Evolutionary conservation across 441 rosid species (phyloP), one percentile per base, ranked within the genome.

Genomic region (Melastoma candidum): DNA sequence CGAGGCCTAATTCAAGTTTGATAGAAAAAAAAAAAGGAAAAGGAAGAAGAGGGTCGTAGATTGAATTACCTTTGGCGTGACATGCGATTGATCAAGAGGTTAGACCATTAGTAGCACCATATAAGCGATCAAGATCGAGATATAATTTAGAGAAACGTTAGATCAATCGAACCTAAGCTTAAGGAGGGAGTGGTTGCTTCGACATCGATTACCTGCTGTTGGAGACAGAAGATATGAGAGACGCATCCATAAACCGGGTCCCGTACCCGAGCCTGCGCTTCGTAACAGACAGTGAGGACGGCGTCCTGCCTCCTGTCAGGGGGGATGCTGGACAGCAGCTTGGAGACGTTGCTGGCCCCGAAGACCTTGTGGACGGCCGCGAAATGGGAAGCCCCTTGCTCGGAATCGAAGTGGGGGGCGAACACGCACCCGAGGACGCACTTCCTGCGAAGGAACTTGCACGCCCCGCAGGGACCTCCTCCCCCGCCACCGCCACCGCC

Each of bases 211-310:
- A 90, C 98, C 96, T 87, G 98, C 59, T 87, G 96, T 53, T 90
- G 96, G 56, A 90, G 98, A 55, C 93, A 77, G 49, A 90, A 87
- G 75, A 90, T 87, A 56, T 90, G 95, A 57, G 93, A 83, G 26
- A 90, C 98, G 24, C 96, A 87, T 58, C 98, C 98, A 58, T 85
- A 90, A 62, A 90, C 90, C 32, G 95, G 96, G 60, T 90, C 98
- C 58, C 96, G 60, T 3, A 90, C 74, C n/a, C 98, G 72, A 46
- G 98, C 88, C 61, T 87, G 90, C 58, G 98, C 98, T 65, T 90
- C 98, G 32, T 83, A 87, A 52, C 95, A 87, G 43, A 90, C 76
- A 6, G 98, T 88, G 17, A 83, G 90, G 29, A 87, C 96, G 5
- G 98, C 90, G 41, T 90, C 98, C 0, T 72, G 81, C 51, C 96